Evolutionary conservation across 176 grass and related monocot genomes (phyloP), one percentile per base, ranked within the genome.

Genomic region (Aegilops bicornis): DNA sequence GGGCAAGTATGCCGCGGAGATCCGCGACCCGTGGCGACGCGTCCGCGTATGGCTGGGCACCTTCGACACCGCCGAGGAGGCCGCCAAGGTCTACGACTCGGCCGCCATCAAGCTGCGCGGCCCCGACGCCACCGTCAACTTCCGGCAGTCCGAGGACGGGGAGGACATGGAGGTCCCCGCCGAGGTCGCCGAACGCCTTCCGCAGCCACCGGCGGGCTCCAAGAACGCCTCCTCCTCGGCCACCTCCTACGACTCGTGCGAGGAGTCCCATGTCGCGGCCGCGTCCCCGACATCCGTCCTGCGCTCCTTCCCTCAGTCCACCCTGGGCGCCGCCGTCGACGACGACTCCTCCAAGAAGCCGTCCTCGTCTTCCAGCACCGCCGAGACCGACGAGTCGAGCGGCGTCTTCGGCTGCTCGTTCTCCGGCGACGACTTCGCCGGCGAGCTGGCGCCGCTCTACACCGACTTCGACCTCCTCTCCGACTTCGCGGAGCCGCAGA

Each of bases 1-100:
- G 97, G 97, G 97, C 32, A 99, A 99, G 86, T 99, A 97, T 76
- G 97, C 97, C 15, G 97, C 97, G 85, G 97, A 99, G 92, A 99
- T 99, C 74, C 92, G 97, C 14, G 97, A 99, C 92, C 97, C 97
- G 11, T 85, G 87, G 85, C 78, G 91, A 2, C 94, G 94, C 25
- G 88, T 99, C 7, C 90, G 97, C 1, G 91, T 99, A 7, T 99
- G 97, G 97, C 97, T 99, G 0, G 97, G 97, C 58, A 99, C 97
- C 20, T 99, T 94, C 82, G 86, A 99, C 73, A 97, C 97, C 0
- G 97, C 97, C 10, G 94, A 97, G 90, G 97, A 99, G 83, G 97
- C 97, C 29, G 97, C 97, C 65, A 91, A 91, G 92, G 89, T 93
- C 6, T 99, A 99, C 61, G 97, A 99, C 89, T 83, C 84, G 1